Conservation (phyloP, 129 eudicot species). For the Flaveria sonorensis region DNA sequence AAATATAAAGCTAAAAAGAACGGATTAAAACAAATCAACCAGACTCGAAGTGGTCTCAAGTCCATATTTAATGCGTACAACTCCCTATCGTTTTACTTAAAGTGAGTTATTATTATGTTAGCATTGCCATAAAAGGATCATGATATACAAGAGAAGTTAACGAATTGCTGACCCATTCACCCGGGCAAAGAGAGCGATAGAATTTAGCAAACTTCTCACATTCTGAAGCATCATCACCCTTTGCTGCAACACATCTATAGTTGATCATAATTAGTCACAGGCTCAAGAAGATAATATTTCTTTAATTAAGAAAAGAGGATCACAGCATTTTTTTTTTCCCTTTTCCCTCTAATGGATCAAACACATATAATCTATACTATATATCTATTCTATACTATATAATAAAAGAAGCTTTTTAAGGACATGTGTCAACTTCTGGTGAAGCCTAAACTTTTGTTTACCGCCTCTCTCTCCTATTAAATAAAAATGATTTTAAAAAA, state of each 20-base stretch:
- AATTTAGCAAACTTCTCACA: constrained; percentile 43
- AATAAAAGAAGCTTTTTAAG: too few relatives aligned
- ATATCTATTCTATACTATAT: too few relatives aligned
- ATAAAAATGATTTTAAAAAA: too few relatives aligned
- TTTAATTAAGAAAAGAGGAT: not conserved
- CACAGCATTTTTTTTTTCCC: not conserved
- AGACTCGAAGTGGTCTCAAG: not conserved
- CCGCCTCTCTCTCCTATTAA: too few relatives aligned
- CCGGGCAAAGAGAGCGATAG: constrained; percentile 46
- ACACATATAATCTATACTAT: not conserved
- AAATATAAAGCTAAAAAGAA: not conserved
- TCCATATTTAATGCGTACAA: too few relatives aligned
- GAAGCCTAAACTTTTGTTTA: too few relatives aligned
- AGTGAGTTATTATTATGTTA: not conserved
- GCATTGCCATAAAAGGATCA: not conserved
- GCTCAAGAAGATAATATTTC: not conserved
- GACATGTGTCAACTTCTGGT: too few relatives aligned
- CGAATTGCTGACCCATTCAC: constrained; percentile 42
- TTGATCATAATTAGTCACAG: not conserved
- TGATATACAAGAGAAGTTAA: not conserved
- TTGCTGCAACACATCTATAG: constrained; percentile 44
- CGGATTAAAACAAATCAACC: not conserved
- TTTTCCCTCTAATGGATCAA: not conserved
- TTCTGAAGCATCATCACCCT: constrained; percentile 45
- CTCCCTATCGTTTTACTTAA: too few relatives aligned